phyloP scores from a whole-genome alignment of 768 basidiomycete species.

The Leucosporidium creatinivorum region DNA sequence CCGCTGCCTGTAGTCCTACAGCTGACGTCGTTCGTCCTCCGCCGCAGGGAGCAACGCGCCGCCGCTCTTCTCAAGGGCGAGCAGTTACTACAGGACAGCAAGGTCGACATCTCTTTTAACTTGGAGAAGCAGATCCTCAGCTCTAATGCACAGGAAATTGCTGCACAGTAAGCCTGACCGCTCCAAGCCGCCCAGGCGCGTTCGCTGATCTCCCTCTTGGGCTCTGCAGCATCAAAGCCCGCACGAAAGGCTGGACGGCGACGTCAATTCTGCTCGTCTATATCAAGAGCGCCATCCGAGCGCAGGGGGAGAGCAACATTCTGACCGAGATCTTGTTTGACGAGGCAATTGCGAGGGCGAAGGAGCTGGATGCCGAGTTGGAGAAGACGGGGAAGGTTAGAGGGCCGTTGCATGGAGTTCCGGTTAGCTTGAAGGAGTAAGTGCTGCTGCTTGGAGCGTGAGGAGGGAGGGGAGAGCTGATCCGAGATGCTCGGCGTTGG shows the following conservation, averaged over 20 bases:
- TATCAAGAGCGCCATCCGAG: conserved; percentile 13
- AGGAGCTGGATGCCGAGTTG: conserved; percentile 32
- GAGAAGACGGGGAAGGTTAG: conserved; percentile 22
- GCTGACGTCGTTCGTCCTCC: neutral
- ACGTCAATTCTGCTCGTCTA: conserved; percentile 29
- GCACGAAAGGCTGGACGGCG: conserved; percentile 25
- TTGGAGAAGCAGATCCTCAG: neutral
- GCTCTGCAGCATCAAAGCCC: conserved; percentile 4
- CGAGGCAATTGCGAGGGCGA: conserved; percentile 26
- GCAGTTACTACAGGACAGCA: neutral
- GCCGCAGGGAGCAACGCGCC: neutral
- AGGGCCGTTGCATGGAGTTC: conserved; percentile 13
- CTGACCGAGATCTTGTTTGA: conserved; percentile 30
- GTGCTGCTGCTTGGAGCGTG: too few species aligned
- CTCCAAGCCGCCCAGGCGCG: too few species aligned
- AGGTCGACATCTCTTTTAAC: neutral
- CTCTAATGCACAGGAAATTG: neutral
- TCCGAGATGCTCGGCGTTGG: too few species aligned
- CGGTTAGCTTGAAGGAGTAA: too few species aligned
- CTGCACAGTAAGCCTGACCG: too few species aligned
- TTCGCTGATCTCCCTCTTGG: too few species aligned
- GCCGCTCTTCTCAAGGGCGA: neutral
- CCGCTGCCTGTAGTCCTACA: neutral
- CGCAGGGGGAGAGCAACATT: conserved; percentile 22
- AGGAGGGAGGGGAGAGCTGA: too few species aligned